Evolutionary conservation across 805 yeast genomes (phyloP).

Genomic region (Yamadazyma scolyti): DNA sequence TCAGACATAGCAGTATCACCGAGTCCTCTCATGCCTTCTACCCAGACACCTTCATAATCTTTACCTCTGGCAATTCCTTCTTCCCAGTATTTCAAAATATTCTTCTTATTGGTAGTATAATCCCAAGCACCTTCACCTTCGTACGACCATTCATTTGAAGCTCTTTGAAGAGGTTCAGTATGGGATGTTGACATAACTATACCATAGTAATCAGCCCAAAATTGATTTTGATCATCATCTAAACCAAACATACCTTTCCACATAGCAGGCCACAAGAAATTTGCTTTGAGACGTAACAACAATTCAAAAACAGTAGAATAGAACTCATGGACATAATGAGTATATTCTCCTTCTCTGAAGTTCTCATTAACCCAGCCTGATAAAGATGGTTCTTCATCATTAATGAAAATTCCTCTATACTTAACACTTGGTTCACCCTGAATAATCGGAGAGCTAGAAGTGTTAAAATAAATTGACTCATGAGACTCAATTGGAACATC

Average conservation of each 20-base stretch:
- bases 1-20: constrained; percentile 16
- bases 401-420: constrained; percentile 14
- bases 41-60: constrained; percentile 15
- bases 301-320: constrained; percentile 12
- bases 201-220: constrained; percentile 17
- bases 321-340: constrained; percentile 14
- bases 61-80: constrained; percentile 14
- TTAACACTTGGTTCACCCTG: constrained; percentile 16
- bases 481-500: constrained; percentile 13
- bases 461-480: constrained; percentile 8
- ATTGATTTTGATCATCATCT: constrained; percentile 14
- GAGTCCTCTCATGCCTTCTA: constrained; percentile 16
- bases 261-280: constrained; percentile 16
- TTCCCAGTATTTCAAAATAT: constrained; percentile 13
- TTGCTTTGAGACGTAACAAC: constrained; percentile 13
- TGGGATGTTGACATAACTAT: constrained; percentile 17
- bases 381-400: constrained; percentile 16
- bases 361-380: constrained; percentile 13
- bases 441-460: constrained; percentile 2
- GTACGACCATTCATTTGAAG: constrained; percentile 13
- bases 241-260: constrained; percentile 16
- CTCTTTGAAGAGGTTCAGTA: constrained; percentile 16
- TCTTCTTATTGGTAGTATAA: constrained; percentile 14
- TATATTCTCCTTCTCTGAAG: constrained; percentile 10
- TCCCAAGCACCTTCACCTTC: constrained; percentile 15